phyloP scores from a whole-genome alignment of 176 grass and related monocot genomes.

The Oryza longistaminata region DNA sequence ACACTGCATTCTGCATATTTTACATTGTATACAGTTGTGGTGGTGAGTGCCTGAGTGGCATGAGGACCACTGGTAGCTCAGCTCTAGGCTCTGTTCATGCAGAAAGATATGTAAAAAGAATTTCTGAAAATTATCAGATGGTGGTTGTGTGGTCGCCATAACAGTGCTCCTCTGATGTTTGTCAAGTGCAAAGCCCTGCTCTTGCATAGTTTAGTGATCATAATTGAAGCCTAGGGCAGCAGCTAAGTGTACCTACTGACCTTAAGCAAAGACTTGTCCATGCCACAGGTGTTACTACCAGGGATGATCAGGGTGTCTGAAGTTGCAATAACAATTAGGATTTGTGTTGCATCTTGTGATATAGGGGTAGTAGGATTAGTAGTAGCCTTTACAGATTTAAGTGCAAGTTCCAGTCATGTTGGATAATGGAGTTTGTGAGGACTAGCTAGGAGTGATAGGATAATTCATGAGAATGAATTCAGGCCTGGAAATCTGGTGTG shows the following conservation, averaged over 20 bases:
- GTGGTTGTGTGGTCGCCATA: slow-evolving; percentile 42
- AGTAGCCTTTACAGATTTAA: slow-evolving; percentile 22
- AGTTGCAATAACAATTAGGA: slow-evolving; percentile 17
- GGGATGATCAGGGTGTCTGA: slow-evolving; percentile 32
- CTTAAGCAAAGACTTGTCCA: slow-evolving; percentile 27
- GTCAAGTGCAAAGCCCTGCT: slow-evolving; percentile 16
- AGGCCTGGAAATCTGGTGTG: background rate
- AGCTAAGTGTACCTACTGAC: background rate
- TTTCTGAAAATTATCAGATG: background rate
- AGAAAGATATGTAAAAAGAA: background rate
- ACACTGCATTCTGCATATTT: background rate
- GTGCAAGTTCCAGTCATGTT: slow-evolving; percentile 19
- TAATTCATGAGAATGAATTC: background rate
- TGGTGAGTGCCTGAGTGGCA: background rate
- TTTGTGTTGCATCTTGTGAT: slow-evolving; percentile 20
- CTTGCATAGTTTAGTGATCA: slow-evolving; percentile 33
- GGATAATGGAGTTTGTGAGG: slow-evolving; percentile 9
- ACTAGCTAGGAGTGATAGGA: background rate
- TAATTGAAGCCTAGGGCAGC: slow-evolving; percentile 47
- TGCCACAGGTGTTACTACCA: slow-evolving; percentile 26
- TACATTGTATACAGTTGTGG: background rate
- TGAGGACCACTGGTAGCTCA: slow-evolving; percentile 28
- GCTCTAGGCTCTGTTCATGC: background rate
- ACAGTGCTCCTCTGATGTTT: slow-evolving; percentile 4
- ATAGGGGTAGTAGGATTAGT: slow-evolving; percentile 27